These are phyloP conservation scores for Iris pallida DNA, from an alignment of 116 monocot species.

Conservation along the genomic window DNA sequence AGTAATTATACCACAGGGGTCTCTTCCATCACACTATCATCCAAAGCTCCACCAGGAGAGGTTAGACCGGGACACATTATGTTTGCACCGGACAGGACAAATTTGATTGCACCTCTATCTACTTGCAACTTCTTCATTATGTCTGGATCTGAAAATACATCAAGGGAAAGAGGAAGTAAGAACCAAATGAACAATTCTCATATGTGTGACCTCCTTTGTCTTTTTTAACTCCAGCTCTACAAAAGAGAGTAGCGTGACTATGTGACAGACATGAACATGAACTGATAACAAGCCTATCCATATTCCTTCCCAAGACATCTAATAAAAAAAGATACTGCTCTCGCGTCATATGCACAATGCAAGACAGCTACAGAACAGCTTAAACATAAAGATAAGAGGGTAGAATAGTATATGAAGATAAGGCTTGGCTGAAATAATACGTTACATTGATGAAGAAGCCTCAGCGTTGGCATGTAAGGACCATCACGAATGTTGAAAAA, in stretches of 20 bases:
- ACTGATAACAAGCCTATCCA: not conserved
- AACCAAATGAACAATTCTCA: not conserved
- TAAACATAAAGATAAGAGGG: not conserved
- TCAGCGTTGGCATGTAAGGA: conserved; percentile 98
- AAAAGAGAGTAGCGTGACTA: not conserved
- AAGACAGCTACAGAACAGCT: not conserved
- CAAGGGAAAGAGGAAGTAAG: conserved; percentile 4
- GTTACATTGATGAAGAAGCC: conserved; percentile 97
- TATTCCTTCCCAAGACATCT: not conserved
- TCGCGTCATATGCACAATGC: not conserved
- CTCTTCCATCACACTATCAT: conserved; percentile 70
- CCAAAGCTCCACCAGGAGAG: conserved; percentile 83
- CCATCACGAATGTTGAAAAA: conserved; percentile 99
- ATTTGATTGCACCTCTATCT: conserved; percentile 91
- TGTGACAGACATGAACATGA: not conserved
- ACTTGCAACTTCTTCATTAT: conserved; percentile 99
- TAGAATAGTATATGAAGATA: not conserved
- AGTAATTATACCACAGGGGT: conserved; percentile 71
- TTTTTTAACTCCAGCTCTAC: not conserved
- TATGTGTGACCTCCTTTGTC: too few species aligned
- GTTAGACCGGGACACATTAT: conserved; percentile 99
- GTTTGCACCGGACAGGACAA: conserved; percentile 97
- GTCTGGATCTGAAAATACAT: conserved; percentile 60
- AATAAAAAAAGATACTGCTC: not conserved
- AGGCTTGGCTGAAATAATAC: conserved; percentile 5